Base-by-base conservation (phyloP, 768 basidiomycete genomes). In the Mycena filopes region DNA sequence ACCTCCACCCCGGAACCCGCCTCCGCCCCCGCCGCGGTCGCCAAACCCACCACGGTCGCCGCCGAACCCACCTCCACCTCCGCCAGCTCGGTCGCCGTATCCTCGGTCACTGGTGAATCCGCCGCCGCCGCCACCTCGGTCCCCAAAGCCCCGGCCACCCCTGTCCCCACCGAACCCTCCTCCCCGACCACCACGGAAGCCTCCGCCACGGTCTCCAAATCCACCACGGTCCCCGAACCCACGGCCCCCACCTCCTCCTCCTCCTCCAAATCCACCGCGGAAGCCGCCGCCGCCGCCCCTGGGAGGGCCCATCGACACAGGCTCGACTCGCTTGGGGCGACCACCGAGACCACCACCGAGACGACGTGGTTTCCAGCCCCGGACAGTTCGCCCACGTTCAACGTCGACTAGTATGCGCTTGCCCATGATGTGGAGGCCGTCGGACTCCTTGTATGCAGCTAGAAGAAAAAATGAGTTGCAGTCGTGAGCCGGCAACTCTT, bases 261-360 rank as follows among this genome's bases (percentile, higher is more conserved):
- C 84, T 8, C 78, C 83, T 29, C 76, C 79, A 23, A 80, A 79
- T 15, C 78, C 78, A 26, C 80, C 79, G 11, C 82, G 78, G 51
- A 81, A 79, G 0, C 82, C 80, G 18, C 82, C 80, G n/a, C 72
- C 68, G 21, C 63, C 66, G 31, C 80, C 73, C 28, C 77, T 59
- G 4, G 83, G 73, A 38, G 80, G 74, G 15, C 77, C 70, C 7
- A 75, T 70, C 1, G 56, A 20, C 6, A 55, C 33, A n/a, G 82
- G 77, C 60, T 86, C 87, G 1, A 87, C 87, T 5, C 89, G 89
- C 76, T 99, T 99, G 21, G 96, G 95, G 63, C 97, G 86, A 28
- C 98, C 98, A n/a, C 98, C 98, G n/a, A 99, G 85, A 7, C 98
- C 98, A n/a, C 98, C 98, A 21, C 97, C 98, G 0, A 99, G 82